Percentiles rank a stretch among this genome's conserved stretches.
Evolutionary conservation across 1,284 basidiomycete genomes (phyloP).

Genomic region (Marasmius oreades): DNA sequence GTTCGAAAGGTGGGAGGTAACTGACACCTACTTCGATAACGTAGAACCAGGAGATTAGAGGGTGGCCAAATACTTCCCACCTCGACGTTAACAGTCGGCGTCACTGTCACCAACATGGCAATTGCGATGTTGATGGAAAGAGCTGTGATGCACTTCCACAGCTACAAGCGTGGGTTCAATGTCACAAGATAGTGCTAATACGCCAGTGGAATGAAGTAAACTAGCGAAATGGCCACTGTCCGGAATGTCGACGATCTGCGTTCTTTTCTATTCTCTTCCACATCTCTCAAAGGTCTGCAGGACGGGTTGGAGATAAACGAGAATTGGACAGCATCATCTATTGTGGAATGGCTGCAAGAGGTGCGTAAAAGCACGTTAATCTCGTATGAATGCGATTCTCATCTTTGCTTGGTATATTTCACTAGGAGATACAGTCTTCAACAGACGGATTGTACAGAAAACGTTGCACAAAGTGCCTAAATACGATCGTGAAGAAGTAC

Average conservation of each 20-base stretch:
- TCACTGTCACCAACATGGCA: too few species aligned
- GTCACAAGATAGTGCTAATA: too few species aligned
- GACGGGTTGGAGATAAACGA: neutral
- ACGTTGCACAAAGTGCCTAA: neutral
- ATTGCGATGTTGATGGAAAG: too few species aligned
- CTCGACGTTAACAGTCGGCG: too few species aligned
- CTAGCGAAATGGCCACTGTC: too few species aligned
- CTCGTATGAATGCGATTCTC: neutral
- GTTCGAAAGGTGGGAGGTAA: too few species aligned
- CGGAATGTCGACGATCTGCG: neutral
- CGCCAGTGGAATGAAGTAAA: too few species aligned
- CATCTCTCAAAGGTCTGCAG: neutral
- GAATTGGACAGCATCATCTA: neutral
- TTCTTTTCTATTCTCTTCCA: neutral
- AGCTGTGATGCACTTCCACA: too few species aligned
- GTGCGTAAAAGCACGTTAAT: neutral
- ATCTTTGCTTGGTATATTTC: neutral
- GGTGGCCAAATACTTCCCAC: too few species aligned
- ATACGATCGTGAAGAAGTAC: neutral
- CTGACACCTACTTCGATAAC: too few species aligned
- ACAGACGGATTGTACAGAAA: neutral
- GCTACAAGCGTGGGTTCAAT: too few species aligned
- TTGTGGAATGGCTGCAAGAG: neutral
- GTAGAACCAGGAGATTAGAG: too few species aligned
- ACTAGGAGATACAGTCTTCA: neutral